Base-by-base conservation (phyloP, 2,329 filamentous ascomycete genomes). In the Parastagonospora avenae region DNA sequence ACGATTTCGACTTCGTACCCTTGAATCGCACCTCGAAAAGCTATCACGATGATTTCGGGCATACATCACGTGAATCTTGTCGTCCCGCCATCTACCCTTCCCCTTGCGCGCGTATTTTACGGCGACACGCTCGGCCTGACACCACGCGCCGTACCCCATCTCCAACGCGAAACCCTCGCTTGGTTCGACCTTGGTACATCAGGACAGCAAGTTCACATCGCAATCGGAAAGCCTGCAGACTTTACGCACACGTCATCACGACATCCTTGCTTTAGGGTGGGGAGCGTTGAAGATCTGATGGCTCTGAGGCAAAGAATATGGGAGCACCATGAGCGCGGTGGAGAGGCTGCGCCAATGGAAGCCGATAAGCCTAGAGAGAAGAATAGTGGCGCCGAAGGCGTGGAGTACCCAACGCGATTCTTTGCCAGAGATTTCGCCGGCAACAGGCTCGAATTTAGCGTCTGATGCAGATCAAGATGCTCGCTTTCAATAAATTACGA, bases 331-430 rank as follows among this genome's bases (percentile, higher is more conserved):
- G 62, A 77, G 46, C 65, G 64, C 0, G 81, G 81, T 0, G 80
- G 79, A 0, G 67, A 73, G 2, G 77, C 77, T 0, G 82, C 82
- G 4, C 85, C 85, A 0, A 66, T 68, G 50, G 76, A 77, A 50
- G 83, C 80, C 2, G 85, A 88, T 72, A 64, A 74, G 65, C 84
- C 84, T 0, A 84, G 84, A 0, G 74, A 71, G 24, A 68, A 71
- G 48, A 71, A 75, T 57, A 65, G 62, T 42, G 60, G 60, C 10
- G 70, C 75, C 0, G 74, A 82, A 60, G 83, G 82, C 0, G 78
- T 80, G 1, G 85, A 87, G 65, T 86, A 85, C 60, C 84, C 85
- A 0, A 75, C 72, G 31, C 75, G 85, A 11, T 88, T 88, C 67
- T 88, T 88, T 66, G 84, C 82, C 1, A 77, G 74, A 42, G 74